Base-by-base conservation (phyloP, 140 eudicot species). In the Stevia rebaudiana region DNA sequence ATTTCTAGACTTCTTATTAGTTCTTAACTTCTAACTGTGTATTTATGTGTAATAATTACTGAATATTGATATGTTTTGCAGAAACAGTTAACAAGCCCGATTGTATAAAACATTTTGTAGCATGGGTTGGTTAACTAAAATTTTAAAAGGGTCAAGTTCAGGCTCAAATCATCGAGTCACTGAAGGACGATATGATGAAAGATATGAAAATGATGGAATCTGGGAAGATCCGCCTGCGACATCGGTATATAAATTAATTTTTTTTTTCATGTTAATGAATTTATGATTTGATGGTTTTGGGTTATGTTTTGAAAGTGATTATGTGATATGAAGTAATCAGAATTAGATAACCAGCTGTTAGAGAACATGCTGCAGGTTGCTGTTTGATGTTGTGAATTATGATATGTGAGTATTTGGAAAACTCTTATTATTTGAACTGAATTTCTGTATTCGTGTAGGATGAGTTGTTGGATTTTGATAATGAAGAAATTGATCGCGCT, bases 111-210 rank as follows among this genome's bases (percentile, higher is more conserved):
- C 22, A 46, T 41, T 47, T 55, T 52, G 53, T 33, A 42, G 69
- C 16, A 94, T 94, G 99, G 99, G 95, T 69, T 94, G 99, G 99
- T 71, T 94, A 67, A 84, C 95, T 51, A 94, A 94, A 69, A 78
- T 94, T 55, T 63, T 94, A 22, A 84, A 81, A 69, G 97, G 95
- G 36, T 76, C 90, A n/a, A 83, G 79, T 68, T 72, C 88, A 17
- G 79, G 80, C 73, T 78, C 94, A 28, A 82, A 76, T 61, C 97
- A 84, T 68, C 85, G 71, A 76, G 71, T 90, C 68, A 80, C 85
- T 1, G 85, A 82, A 78, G 95, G 97, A 60, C 86, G 79, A 48
- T 78, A 88, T 78, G 85, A 85, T 28, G 90, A 79, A 61, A 82
- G 75, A 72, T 77, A 78, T 63, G 88, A 84, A 1, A 80, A 79